phyloP scores from a whole-genome alignment of 1,139 yeast genomes.

The Waltiozyma sp. region DNA sequence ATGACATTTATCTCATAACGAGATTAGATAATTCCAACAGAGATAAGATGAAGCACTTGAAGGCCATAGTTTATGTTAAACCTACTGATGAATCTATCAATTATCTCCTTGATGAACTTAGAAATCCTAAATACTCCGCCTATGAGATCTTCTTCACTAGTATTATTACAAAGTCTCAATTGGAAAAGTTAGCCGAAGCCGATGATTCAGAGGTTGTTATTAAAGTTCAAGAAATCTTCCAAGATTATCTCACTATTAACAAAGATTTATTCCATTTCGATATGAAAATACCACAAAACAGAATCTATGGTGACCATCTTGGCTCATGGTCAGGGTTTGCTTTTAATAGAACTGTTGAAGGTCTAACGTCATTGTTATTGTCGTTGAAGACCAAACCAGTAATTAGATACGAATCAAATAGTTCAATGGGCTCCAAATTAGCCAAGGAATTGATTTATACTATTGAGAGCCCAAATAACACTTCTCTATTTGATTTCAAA shows the following conservation, averaged over 20 bases:
- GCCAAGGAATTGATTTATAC: constrained; percentile 59
- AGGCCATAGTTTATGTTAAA: constrained; percentile 69
- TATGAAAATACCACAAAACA: constrained; percentile 17
- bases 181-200: constrained; percentile 81
- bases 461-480: constrained; percentile 40
- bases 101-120: constrained; percentile 50
- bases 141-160: constrained; percentile 76
- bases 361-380: constrained; percentile 54
- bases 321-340: constrained; percentile 35
- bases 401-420: constrained; percentile 63
- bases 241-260: constrained; percentile 70
- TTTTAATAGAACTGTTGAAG: constrained; percentile 38
- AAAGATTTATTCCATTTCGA: constrained; percentile 49
- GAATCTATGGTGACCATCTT: constrained; percentile 14
- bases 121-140: constrained; percentile 65
- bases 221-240: constrained; percentile 71
- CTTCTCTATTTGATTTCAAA: constrained; percentile 56
- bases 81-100: constrained; percentile 62
- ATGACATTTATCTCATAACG: constrained; percentile 77
- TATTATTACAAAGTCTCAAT: constrained; percentile 56
- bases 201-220: constrained; percentile 78
- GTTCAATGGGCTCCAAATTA: constrained; percentile 49
- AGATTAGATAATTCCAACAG: constrained; percentile 50
- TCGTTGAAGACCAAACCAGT: constrained; percentile 71
- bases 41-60: constrained; percentile 72